phyloP scores from a whole-genome alignment of 2,329 filamentous ascomycete genomes.

The Colletotrichum scovillei region DNA sequence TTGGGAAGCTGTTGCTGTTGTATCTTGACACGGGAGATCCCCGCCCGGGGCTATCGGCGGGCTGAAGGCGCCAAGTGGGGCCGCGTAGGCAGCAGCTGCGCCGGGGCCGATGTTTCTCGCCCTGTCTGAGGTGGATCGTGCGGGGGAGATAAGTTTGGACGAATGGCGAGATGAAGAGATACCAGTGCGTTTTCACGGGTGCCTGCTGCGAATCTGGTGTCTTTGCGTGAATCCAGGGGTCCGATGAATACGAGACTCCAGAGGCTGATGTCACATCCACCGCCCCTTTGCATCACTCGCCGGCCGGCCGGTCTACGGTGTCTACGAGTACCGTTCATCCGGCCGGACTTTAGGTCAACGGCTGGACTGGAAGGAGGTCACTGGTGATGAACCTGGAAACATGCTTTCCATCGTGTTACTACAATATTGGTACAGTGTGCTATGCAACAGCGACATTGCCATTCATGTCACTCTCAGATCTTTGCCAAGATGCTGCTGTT shows the following conservation, averaged over 20 bases:
- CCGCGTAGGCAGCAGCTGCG: conserved; percentile 25
- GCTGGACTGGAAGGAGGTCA: not conserved
- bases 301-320: conserved; percentile 14
- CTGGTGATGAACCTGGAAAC: not conserved
- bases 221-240: not conserved
- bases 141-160: not conserved
- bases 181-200: not conserved
- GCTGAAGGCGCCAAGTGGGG: not conserved
- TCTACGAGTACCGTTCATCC: not conserved
- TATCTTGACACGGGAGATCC: not conserved
- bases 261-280: not conserved
- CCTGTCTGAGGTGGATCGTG: not conserved
- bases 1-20: not conserved
- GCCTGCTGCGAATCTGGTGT: not conserved
- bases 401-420: not conserved
- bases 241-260: no score
- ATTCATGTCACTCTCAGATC: conserved; percentile 38
- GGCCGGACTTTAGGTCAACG: not conserved
- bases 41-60: not conserved
- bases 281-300: not conserved
- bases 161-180: not conserved
- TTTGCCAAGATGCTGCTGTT: conserved; percentile 50
- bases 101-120: not conserved
- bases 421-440: not conserved
- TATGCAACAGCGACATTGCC: no score